Base-by-base conservation (phyloP, 2,329 filamentous ascomycete species). In the Ramularia endophylla region DNA sequence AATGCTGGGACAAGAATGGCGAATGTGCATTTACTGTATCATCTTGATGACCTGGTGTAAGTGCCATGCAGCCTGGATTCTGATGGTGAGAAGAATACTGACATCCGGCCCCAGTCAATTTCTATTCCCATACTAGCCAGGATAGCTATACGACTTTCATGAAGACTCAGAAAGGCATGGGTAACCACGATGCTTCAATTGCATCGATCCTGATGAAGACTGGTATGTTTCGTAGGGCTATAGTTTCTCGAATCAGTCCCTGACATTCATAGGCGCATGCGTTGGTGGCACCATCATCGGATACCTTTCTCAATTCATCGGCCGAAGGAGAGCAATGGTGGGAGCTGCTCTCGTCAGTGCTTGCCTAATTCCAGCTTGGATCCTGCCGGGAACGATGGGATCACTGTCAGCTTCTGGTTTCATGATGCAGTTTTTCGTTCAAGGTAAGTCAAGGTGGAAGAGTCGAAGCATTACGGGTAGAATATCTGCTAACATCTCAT, bases 61-160 rank as follows among this genome's bases (percentile, higher is more conserved):
- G 22, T 25, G 22, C 22, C 11, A n/a, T n/a, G n/a, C 22, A 11
- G 11, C 6, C 22, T 11, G 22, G 22, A n/a, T n/a, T n/a, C n/a
- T 25, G 6, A 25, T 25, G 22, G 11, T 25, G 22, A 25, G 22
- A 25, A 6, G 22, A 25, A 25, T 6, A 6, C 22, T 25, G 22
- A 25, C 22, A 25, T 25, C 11, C 11, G 22, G n/a, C n/a, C n/a
- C 22, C 11, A 25, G 22, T 80, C 69, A 81, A 81, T 65, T 80
- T 73, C 62, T 87, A 85, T 67, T 84, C 81, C 37, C 85, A 90
- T 68, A 86, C 83, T 2, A 83, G 79, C 17, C 85, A 90, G 61
- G 85, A 90, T 66, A 83, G 77, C 36, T 89, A 88, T 67, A 87
- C 85, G 0, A 88, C 85, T 3, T 87, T 88, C 60, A 83, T 89